Percentiles rank a stretch among this genome's conserved stretches.
Conservation (phyloP, 768 basidiomycete genomes). For the Plicaturopsis crispa region DNA sequence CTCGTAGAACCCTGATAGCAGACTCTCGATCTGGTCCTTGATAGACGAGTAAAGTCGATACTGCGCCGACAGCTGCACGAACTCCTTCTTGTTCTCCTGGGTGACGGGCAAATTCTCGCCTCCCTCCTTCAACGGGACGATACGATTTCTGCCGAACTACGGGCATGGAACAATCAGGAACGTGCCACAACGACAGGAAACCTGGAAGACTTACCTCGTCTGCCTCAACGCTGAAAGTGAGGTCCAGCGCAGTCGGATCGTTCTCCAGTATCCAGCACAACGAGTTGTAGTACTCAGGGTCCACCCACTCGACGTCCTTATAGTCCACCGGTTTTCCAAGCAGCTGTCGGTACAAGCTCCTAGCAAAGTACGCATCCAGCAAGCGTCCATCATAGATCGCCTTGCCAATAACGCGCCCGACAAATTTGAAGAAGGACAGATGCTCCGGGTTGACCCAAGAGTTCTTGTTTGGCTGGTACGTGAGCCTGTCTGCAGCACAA, state of each 20-base stretch:
- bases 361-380: constrained; percentile 96
- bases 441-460: constrained; percentile 95
- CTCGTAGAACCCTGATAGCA: constrained; percentile 91
- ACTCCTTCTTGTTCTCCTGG: constrained; percentile 94
- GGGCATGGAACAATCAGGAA: constrained; percentile 5
- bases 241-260: constrained; percentile 77
- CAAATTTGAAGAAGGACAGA: constrained; percentile 96
- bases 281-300: constrained; percentile 97
- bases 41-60: constrained; percentile 92
- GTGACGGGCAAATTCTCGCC: constrained; percentile 86
- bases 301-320: constrained; percentile 94
- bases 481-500: constrained; percentile 88
- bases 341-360: constrained; percentile 92
- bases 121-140: constrained; percentile 79
- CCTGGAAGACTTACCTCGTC: constrained; percentile 62
- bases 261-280: constrained; percentile 98
- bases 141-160: constrained; percentile 86
- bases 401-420: constrained; percentile 95
- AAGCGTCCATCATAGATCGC: constrained; percentile 95
- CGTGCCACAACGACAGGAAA: constrained; percentile 3
- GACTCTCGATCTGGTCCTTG: constrained; percentile 89
- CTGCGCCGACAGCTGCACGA: constrained; percentile 91
- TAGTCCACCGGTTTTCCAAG: constrained; percentile 94
- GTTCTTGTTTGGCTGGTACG: constrained; percentile 94
- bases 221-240: constrained; percentile 93